Conservation (phyloP, 768 basidiomycete genomes). For the Agaricus bisporus region DNA sequence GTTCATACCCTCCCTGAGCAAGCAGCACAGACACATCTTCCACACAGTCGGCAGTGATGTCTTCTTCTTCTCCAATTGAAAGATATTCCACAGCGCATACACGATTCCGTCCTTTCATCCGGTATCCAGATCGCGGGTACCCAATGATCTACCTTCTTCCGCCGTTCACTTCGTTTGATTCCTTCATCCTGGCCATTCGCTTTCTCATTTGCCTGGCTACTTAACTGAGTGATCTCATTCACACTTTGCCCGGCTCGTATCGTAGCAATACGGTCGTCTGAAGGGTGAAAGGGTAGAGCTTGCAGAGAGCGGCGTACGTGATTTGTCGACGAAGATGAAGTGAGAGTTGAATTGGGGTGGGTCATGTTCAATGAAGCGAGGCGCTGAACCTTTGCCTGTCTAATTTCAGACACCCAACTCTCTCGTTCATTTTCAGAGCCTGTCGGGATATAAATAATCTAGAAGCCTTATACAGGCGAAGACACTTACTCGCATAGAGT, state of each 20-base stretch:
- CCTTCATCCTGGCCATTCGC: constrained; percentile 12
- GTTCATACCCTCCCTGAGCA: constrained; percentile 71
- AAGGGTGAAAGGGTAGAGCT: constrained; percentile 63
- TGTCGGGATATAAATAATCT: constrained; percentile 15
- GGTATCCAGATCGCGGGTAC: constrained; percentile 93
- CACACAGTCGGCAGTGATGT: constrained; percentile 86
- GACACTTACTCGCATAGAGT: constrained; percentile 54
- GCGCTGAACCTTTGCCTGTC: constrained; percentile 64
- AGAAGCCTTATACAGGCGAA: neutral
- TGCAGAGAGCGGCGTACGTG: constrained; percentile 71
- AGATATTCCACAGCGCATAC: constrained; percentile 75
- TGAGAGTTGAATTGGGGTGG: constrained; percentile 76
- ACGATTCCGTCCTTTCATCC: constrained; percentile 73
- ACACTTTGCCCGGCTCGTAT: constrained; percentile 17
- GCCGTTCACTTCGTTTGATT: constrained; percentile 24
- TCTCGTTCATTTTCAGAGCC: constrained; percentile 51
- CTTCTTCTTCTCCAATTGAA: constrained; percentile 78
- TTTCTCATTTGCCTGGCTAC: constrained; percentile 14
- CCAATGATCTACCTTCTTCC: constrained; percentile 70
- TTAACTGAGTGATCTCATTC: neutral
- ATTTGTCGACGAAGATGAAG: constrained; percentile 68
- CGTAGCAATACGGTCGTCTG: constrained; percentile 37
- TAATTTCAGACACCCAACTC: constrained; percentile 62
- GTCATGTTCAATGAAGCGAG: constrained; percentile 65
- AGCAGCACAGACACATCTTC: constrained; percentile 75